These are phyloP conservation scores for Hericium rajendrae DNA, from an alignment of 768 basidiomycete genomes.

Conservation along the genomic window DNA sequence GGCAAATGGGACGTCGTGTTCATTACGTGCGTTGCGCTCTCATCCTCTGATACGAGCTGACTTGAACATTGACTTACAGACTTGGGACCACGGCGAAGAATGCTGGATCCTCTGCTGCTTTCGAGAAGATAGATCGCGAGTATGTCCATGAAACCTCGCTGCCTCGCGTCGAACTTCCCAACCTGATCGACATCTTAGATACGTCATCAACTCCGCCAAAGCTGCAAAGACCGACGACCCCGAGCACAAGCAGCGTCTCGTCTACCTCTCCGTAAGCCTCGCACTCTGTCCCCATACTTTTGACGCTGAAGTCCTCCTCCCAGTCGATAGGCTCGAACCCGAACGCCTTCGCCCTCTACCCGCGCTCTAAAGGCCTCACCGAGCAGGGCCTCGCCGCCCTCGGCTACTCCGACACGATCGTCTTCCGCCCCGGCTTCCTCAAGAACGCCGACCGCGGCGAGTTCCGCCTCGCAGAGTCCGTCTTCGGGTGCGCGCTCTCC, in stretches of 20 bases:
- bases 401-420: conserved; percentile 60
- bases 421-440: conserved; percentile 55
- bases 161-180: neutral
- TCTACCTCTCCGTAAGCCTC: conserved; percentile 59
- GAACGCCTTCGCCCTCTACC: conserved; percentile 42
- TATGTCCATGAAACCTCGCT: conserved; percentile 19
- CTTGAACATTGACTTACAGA: conserved; percentile 18
- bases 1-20: conserved; percentile 67
- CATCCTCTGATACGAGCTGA: neutral
- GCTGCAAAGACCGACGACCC: conserved; percentile 54
- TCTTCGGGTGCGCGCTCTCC: conserved; percentile 30
- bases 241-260: conserved; percentile 40
- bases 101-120: conserved; percentile 55
- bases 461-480: conserved; percentile 28
- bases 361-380: conserved; percentile 64
- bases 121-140: conserved; percentile 73
- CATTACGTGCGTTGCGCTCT: conserved; percentile 39
- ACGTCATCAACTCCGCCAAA: conserved; percentile 41
- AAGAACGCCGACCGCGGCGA: conserved; percentile 37
- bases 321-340: conserved; percentile 32
- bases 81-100: conserved; percentile 53
- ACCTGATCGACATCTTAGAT: conserved; percentile 31
- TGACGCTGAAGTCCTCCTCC: neutral
- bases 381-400: conserved; percentile 55
- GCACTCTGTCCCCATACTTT: neutral